phyloP scores from a whole-genome alignment of 2,329 filamentous ascomycete species.

The Monosporascus sp. region DNA sequence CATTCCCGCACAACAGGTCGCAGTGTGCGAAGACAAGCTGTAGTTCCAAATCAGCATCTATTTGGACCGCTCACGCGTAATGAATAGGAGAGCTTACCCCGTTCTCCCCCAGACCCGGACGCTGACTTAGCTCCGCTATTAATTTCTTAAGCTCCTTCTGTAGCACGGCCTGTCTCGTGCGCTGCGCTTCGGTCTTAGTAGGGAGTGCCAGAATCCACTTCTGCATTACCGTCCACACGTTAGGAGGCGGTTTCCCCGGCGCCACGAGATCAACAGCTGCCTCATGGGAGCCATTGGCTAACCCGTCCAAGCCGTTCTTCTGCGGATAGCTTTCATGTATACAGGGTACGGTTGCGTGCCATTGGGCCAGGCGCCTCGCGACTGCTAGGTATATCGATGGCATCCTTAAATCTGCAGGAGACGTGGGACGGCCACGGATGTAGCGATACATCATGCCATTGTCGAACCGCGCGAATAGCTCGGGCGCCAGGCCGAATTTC shows the following conservation, averaged over 20 bases:
- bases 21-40: constrained; percentile 91
- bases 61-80: neutral
- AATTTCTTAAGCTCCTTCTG: constrained; percentile 71
- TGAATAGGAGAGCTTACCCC: constrained; percentile 49
- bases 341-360: constrained; percentile 74
- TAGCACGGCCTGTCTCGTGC: constrained; percentile 59
- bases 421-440: constrained; percentile 74
- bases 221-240: constrained; percentile 91
- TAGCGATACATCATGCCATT: constrained; percentile 96
- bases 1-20: constrained; percentile 92
- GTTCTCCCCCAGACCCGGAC: constrained; percentile 68
- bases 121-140: constrained; percentile 65
- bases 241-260: constrained; percentile 69
- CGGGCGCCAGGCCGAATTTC: constrained; percentile 74
- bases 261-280: constrained; percentile 45
- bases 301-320: constrained; percentile 31
- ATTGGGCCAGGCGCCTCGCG: constrained; percentile 79
- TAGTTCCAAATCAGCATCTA: neutral
- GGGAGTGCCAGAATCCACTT: constrained; percentile 91
- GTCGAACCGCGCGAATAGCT: constrained; percentile 83
- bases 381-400: constrained; percentile 76
- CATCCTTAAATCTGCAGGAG: constrained; percentile 71
- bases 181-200: constrained; percentile 62
- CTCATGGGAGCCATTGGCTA: constrained; percentile 28
- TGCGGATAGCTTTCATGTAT: constrained; percentile 32